Evolutionary conservation across 345 rosid genomes (phyloP).

Genomic region (Hirschfeldia incana): DNA sequence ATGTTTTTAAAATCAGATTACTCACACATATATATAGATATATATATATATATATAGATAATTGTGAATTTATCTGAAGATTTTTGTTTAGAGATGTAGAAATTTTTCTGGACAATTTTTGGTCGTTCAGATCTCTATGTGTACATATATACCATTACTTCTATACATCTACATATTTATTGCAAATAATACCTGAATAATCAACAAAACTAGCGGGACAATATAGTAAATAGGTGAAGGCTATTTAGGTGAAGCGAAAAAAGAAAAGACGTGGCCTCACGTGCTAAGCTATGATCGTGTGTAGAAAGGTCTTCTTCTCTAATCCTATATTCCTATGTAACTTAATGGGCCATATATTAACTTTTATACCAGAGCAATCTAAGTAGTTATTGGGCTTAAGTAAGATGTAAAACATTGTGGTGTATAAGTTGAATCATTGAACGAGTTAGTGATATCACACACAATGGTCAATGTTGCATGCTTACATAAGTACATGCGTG

Average conservation of each 20-base stretch:
- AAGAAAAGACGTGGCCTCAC: slow-evolving; percentile 36
- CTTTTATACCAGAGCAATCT: not conserved
- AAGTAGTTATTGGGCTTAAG: not conserved
- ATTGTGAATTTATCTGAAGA: no score
- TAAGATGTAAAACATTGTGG: not conserved
- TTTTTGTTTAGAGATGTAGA: no score
- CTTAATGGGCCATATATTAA: not conserved
- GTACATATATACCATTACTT: no score
- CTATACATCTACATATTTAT: no score
- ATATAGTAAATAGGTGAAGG: not conserved
- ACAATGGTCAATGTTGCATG: not conserved
- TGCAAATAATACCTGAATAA: no score
- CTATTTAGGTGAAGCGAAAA: not conserved
- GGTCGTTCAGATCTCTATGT: no score
- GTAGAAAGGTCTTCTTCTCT: slow-evolving; percentile 10
- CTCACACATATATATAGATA: no score
- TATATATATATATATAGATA: no score
- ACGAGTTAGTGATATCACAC: not conserved
- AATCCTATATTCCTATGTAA: not conserved
- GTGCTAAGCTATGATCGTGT: slow-evolving; percentile 38
- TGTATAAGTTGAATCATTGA: not conserved
- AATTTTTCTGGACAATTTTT: no score
- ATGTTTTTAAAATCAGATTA: not conserved
- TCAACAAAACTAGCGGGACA: no score
- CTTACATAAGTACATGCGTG: not conserved